These are phyloP conservation scores for Vachellia collinsii DNA, from an alignment of 306 rosid genomes.

Conservation along the genomic window DNA sequence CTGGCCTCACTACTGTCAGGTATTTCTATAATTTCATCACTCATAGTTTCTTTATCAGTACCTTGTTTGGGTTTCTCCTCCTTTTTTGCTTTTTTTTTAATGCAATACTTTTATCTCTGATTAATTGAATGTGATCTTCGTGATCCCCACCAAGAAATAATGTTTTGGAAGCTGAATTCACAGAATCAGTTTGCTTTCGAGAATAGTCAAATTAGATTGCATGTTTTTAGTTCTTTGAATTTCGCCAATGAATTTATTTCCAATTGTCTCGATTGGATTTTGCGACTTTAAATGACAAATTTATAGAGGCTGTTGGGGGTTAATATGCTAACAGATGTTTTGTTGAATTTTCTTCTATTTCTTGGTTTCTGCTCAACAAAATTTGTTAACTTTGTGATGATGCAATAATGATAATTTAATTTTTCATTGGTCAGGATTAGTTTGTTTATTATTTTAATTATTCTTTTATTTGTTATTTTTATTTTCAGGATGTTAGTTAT, in stretches of 20 bases:
- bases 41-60: neutral
- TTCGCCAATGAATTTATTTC: neutral
- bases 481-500: too few species aligned
- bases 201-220: neutral
- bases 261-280: neutral
- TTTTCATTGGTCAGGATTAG: too few species aligned
- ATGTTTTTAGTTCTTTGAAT: neutral
- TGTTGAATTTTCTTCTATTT: neutral
- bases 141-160: neutral
- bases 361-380: neutral
- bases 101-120: neutral
- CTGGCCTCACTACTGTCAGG: slow-evolving; percentile 64
- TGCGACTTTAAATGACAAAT: neutral
- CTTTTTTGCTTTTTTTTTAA: neutral
- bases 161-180: neutral
- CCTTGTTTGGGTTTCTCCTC: neutral
- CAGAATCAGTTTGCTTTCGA: neutral
- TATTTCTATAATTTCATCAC: neutral
- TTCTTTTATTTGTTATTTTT: too few species aligned
- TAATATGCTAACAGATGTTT: neutral
- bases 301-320: neutral
- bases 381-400: too few species aligned
- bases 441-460: too few species aligned
- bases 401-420: too few species aligned
- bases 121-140: neutral